Conservation (phyloP, 495 filamentous ascomycete genomes). For the Tetracladium marchalianum region DNA sequence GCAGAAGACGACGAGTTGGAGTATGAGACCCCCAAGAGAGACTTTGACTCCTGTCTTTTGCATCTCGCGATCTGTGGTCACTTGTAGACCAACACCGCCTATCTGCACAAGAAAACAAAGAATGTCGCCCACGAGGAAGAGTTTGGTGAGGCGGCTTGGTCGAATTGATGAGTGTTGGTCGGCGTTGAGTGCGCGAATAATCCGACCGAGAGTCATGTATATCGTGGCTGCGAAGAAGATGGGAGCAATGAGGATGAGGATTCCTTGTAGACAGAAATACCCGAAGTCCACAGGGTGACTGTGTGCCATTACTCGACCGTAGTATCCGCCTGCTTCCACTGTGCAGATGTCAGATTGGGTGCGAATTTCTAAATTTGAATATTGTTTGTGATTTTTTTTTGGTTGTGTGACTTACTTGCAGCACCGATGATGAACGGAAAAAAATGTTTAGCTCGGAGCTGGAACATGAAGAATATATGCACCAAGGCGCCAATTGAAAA, state of each 20-base stretch:
- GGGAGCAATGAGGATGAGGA: constrained; percentile 37
- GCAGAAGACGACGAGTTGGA: constrained; percentile 39
- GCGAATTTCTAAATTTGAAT: too few species aligned
- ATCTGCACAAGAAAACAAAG: constrained; percentile 30
- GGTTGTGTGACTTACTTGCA: constrained; percentile 16
- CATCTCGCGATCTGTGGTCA: constrained; percentile 21
- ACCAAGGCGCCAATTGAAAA: constrained; percentile 31
- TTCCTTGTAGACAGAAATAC: constrained; percentile 36
- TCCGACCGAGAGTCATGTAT: constrained; percentile 42
- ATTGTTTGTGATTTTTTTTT: background rate
- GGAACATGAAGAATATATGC: constrained; percentile 34
- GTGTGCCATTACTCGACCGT: constrained; percentile 26
- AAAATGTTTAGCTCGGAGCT: constrained; percentile 24
- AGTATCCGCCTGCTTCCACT: constrained; percentile 41
- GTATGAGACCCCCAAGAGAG: constrained; percentile 31
- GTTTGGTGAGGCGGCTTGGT: constrained; percentile 27
- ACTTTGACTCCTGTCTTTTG: constrained; percentile 28
- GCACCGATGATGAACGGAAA: constrained; percentile 23
- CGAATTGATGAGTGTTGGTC: constrained; percentile 27
- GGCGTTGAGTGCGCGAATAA: constrained; percentile 31
- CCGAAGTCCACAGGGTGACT: constrained; percentile 24
- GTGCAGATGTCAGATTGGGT: constrained; percentile 1
- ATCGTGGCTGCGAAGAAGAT: constrained; percentile 41
- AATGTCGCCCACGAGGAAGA: constrained; percentile 34
- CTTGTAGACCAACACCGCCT: constrained; percentile 23